Percentiles rank a stretch among this genome's conserved stretches.
Evolutionary conservation across 352 stramenopile species (phyloP).

Genomic region (Pythium scleroteichum): DNA sequence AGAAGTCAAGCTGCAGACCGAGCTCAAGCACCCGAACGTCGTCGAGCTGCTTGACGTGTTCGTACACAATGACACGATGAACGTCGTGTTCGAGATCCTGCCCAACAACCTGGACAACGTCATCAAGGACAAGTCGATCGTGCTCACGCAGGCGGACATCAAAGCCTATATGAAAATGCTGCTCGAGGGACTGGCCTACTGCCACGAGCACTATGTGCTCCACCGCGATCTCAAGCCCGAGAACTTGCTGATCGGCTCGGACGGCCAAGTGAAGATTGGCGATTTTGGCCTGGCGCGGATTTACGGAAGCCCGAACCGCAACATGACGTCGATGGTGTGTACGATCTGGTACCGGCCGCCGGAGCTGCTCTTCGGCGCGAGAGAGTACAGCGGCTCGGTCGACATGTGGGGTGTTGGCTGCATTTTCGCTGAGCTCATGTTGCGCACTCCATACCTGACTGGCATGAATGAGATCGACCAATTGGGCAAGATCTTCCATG

Average conservation of each 20-base stretch:
- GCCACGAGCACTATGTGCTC: constrained; percentile 81
- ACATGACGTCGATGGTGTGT: constrained; percentile 90
- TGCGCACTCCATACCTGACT: constrained; percentile 77
- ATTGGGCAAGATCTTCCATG: constrained; percentile 88
- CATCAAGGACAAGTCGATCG: constrained; percentile 87
- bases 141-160: constrained; percentile 83
- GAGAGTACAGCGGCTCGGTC: constrained; percentile 83
- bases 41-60: constrained; percentile 88
- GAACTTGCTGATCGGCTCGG: constrained; percentile 81
- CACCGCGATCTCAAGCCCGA: constrained; percentile 89
- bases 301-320: constrained; percentile 82
- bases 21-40: constrained; percentile 86
- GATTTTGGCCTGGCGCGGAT: constrained; percentile 89
- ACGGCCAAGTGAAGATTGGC: constrained; percentile 84
- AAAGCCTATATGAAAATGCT: constrained; percentile 91
- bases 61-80: constrained; percentile 87
- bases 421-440: constrained; percentile 87
- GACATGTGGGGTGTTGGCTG: constrained; percentile 90
- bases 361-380: constrained; percentile 85
- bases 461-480: constrained; percentile 84
- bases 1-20: constrained; percentile 87
- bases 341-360: constrained; percentile 89
- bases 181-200: constrained; percentile 72
- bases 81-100: constrained; percentile 89
- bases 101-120: constrained; percentile 87